These are phyloP conservation scores for Salix exigua DNA, from an alignment of 345 rosid species.

Conservation along the genomic window DNA sequence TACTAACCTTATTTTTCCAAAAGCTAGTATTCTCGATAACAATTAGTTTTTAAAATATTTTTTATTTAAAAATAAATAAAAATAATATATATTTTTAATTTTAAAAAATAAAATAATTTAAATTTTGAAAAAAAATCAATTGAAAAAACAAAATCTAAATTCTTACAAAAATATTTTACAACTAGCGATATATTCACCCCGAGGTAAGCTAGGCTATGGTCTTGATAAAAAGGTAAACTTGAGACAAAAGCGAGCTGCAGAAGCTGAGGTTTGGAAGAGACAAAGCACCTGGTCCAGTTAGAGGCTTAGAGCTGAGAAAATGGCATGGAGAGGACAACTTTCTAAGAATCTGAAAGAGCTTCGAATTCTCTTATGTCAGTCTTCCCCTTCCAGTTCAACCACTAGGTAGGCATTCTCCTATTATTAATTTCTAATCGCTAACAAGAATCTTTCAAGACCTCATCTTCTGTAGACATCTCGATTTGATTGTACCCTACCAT, in stretches of 20 bases:
- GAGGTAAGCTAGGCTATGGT: too few relatives aligned
- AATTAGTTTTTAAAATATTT: too few relatives aligned
- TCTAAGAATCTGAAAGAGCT: slow-evolving; percentile 30
- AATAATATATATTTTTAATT: too few relatives aligned
- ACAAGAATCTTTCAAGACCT: background rate
- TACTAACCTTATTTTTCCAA: too few relatives aligned
- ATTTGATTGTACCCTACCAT: background rate
- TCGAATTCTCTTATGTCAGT: slow-evolving; percentile 28
- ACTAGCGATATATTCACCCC: too few relatives aligned
- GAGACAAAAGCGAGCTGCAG: background rate
- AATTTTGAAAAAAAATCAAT: too few relatives aligned
- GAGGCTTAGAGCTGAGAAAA: background rate
- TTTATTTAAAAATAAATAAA: too few relatives aligned
- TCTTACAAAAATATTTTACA: too few relatives aligned
- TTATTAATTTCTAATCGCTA: background rate
- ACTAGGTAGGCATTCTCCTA: slow-evolving; percentile 14
- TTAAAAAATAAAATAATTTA: too few relatives aligned
- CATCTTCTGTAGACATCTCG: background rate
- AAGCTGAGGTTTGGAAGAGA: background rate
- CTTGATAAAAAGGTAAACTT: background rate
- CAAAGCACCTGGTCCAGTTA: background rate
- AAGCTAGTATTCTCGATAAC: too few relatives aligned
- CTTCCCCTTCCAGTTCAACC: slow-evolving; percentile 26
- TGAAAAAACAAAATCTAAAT: too few relatives aligned
- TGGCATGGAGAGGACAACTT: slow-evolving; percentile 36